Conservation (phyloP, 2,329 filamentous ascomycete genomes). For the Cryphonectria nitschkei region DNA sequence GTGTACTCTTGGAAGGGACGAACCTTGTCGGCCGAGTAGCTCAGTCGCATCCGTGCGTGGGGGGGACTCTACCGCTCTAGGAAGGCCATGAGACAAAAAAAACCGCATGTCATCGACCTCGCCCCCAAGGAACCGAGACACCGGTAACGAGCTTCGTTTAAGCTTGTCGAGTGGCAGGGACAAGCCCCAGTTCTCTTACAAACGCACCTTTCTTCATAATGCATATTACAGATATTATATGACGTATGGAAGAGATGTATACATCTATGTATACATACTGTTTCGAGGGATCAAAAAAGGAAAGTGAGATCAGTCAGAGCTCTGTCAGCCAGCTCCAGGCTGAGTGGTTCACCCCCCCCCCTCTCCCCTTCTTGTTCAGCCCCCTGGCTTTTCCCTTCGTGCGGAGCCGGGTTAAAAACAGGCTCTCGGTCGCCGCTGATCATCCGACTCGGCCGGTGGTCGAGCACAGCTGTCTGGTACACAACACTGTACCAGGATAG, state of each 20-base stretch:
- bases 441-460: neutral
- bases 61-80: constrained; percentile 8
- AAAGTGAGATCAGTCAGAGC: neutral
- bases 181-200: neutral
- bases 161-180: constrained; percentile 15
- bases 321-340: neutral
- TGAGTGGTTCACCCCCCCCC: neutral
- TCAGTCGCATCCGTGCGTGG: neutral
- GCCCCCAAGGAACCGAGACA: constrained; percentile 14
- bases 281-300: too few relatives aligned
- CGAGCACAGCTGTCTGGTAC: neutral
- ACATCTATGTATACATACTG: too few relatives aligned
- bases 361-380: neutral
- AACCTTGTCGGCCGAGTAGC: constrained; percentile 14
- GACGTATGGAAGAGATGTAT: too few relatives aligned
- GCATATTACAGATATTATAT: too few relatives aligned
- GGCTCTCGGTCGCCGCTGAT: neutral
- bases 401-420: neutral
- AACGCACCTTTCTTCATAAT: neutral
- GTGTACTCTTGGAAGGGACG: neutral
- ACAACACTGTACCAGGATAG: neutral
- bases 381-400: neutral
- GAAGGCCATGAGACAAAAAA: constrained; percentile 18
- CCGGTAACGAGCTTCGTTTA: constrained; percentile 18
- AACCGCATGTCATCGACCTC: constrained; percentile 1